These are phyloP conservation scores for Malania oleifera DNA, from an alignment of 164 flowering plant species.

Conservation along the genomic window DNA sequence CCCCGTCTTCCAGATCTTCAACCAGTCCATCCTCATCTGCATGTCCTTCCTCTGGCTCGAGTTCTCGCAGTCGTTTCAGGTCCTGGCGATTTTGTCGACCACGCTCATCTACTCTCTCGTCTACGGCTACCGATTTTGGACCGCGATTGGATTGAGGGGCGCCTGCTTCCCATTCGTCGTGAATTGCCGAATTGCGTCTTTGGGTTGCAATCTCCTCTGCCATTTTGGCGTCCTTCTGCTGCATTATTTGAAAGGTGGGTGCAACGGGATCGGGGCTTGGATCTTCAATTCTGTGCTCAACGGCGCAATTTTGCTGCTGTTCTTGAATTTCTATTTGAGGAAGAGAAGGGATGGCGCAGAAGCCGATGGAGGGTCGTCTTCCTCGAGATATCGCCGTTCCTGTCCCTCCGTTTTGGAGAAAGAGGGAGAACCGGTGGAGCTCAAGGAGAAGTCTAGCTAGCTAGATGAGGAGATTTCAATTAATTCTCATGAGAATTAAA, in stretches of 20 bases:
- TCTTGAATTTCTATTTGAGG: slow-evolving; percentile 22
- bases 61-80: slow-evolving; percentile 7
- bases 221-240: slow-evolving; percentile 1
- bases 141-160: not conserved
- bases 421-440: not conserved
- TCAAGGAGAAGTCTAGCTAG: not conserved
- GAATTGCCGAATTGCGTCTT: not conserved
- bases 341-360: slow-evolving; percentile 6
- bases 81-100: not conserved
- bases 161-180: not conserved
- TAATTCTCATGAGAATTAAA: too few relatives aligned
- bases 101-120: not conserved
- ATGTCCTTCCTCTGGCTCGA: slow-evolving; percentile 4
- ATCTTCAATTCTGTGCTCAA: slow-evolving; percentile 31
- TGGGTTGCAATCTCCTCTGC: not conserved
- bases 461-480: too few relatives aligned
- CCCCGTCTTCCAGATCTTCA: not conserved
- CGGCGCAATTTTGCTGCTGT: slow-evolving; percentile 25
- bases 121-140: not conserved
- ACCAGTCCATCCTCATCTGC: not conserved
- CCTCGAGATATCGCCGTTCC: too few relatives aligned
- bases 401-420: not conserved
- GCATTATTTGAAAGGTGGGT: not conserved
- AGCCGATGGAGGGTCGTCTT: too few relatives aligned
- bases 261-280: slow-evolving; percentile 7